Base-by-base conservation (phyloP, 441 rosid genomes). In the Hypseocharis bilobata region DNA sequence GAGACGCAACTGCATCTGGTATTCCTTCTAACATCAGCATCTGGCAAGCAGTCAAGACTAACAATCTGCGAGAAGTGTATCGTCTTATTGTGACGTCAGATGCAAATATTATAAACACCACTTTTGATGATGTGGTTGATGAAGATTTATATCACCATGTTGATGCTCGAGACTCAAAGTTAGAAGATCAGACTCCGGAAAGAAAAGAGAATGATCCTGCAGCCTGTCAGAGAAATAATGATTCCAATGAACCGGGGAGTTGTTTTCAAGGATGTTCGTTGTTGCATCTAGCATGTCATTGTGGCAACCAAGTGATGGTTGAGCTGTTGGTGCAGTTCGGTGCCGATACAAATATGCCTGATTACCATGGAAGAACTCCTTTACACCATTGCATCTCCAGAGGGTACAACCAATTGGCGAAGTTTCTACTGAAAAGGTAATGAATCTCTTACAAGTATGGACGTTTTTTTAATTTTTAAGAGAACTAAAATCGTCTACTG, bases 251-350 rank as follows among this genome's bases (percentile, higher is more conserved):
- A 70, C 86, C 87, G 0, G 85, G 81, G 63, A 83, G 62, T 63
- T 88, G 96, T 79, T 85, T 87, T 74, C 91, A 86, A 77, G 98
- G 98, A 52, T 85, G 92, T 76, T 86, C 96, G 2, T 57, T 92
- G 63, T 81, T 92, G 79, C 98, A 92, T 69, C 74, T 92, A 78
- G 95, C 91, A 32, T 89, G 92, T 68, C 86, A 80, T 58, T 68
- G 63, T 60, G 84, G 86, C 47, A 78, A 82, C 69, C 67, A 68
- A 11, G 91, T 81, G 76, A 82, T 87, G 91, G 75, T 86, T 66
- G 98, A 92, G 78, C 82, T 92, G 82, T 62, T 92, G 85, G 67
- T 87, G 72, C 98, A 87, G 78, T 89, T 84, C 66, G 91, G 96
- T 75, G 96, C 92, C 29, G 76, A 85, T 63, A 72, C 84, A 67